Evolutionary conservation across 2,329 filamentous ascomycete species (phyloP).

Genomic region (Myriosclerotinia scirpicola): DNA sequence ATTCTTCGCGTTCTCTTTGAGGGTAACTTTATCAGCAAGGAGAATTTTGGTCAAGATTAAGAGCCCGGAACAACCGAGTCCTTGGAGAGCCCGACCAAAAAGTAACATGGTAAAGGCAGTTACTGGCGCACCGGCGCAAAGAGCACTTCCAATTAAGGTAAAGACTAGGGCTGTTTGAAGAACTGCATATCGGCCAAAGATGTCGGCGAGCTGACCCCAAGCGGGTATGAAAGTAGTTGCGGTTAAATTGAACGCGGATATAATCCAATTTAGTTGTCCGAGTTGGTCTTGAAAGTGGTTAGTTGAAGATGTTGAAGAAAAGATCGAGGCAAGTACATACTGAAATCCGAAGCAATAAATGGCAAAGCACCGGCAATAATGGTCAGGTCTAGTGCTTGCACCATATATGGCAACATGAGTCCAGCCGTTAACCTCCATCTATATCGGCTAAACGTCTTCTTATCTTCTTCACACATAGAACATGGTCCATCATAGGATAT

Average conservation of each 20-base stretch:
- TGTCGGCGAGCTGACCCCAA: conserved; percentile 63
- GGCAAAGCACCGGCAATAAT: conserved; percentile 61
- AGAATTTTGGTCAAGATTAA: conserved; percentile 61
- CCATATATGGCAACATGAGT: conserved; percentile 58
- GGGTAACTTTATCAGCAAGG: conserved; percentile 63
- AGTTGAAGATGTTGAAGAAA: neutral
- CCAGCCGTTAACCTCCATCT: conserved; percentile 60
- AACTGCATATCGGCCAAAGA: conserved; percentile 61
- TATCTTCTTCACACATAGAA: conserved; percentile 36
- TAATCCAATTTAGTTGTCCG: conserved; percentile 66
- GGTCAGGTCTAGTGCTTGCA: conserved; percentile 64
- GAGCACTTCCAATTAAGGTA: conserved; percentile 59
- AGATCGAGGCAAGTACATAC: conserved; percentile 42
- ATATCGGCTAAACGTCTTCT: conserved; percentile 45
- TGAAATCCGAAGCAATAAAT: conserved; percentile 64
- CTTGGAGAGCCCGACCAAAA: conserved; percentile 63
- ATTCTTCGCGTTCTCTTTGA: conserved; percentile 61
- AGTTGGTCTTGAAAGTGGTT: conserved; percentile 46
- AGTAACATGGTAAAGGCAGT: conserved; percentile 58
- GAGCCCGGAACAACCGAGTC: conserved; percentile 60
- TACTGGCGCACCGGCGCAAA: conserved; percentile 59
- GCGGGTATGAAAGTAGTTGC: conserved; percentile 66
- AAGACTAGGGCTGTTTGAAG: conserved; percentile 57
- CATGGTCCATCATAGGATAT: conserved; percentile 22
- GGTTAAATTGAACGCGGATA: conserved; percentile 67